Evolutionary conservation across 2,329 filamentous ascomycete species (phyloP).

Genomic region (Penicillium sp.): DNA sequence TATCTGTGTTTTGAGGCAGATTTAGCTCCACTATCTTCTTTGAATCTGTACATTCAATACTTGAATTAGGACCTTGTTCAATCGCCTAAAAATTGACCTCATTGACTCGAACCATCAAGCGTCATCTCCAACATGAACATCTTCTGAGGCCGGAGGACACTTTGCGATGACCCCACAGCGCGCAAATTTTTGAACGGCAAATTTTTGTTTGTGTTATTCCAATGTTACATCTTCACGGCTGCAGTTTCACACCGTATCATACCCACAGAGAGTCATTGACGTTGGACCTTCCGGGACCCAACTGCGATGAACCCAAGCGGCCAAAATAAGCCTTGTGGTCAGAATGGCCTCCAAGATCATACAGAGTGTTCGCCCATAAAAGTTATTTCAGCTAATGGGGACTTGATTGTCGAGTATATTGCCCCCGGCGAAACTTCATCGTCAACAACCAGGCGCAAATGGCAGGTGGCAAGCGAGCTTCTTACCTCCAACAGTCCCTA

Average conservation of each 20-base stretch:
- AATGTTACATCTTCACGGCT: background rate
- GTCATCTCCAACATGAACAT: background rate
- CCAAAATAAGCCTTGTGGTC: background rate
- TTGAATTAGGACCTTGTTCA: background rate
- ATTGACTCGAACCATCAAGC: background rate
- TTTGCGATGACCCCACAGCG: background rate
- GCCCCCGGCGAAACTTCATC: conserved; percentile 4
- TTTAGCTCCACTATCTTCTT: background rate
- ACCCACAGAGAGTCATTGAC: background rate
- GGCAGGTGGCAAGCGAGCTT: conserved; percentile 36
- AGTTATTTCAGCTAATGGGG: conserved; percentile 32
- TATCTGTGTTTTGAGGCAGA: background rate
- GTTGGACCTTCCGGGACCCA: background rate
- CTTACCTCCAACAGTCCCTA: conserved; percentile 40
- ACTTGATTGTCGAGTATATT: conserved; percentile 39
- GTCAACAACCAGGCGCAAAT: conserved; percentile 20
- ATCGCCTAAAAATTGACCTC: background rate
- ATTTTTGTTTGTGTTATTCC: background rate
- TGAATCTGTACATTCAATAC: too few relatives aligned
- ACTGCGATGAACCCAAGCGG: conserved; percentile 3
- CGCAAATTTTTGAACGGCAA: background rate
- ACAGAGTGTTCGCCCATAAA: conserved; percentile 8
- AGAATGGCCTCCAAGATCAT: background rate
- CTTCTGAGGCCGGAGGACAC: background rate
- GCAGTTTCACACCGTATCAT: background rate